These are phyloP conservation scores for Xylaria palmicola DNA, from an alignment of 495 filamentous ascomycete genomes.

Conservation along the genomic window DNA sequence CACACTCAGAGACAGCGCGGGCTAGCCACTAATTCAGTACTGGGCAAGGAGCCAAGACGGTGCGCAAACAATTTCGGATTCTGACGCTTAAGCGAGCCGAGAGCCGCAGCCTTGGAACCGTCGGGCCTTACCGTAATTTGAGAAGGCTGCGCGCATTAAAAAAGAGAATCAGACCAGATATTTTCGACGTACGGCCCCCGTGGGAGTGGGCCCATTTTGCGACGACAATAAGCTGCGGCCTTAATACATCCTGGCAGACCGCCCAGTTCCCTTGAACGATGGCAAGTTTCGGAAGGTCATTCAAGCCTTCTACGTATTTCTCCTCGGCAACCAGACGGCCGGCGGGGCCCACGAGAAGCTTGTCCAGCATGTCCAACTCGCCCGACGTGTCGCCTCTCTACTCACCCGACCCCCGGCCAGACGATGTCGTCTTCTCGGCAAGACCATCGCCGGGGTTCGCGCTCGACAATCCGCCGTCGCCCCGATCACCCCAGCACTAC, in stretches of 20 bases:
- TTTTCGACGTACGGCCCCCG: neutral
- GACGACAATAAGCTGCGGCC: neutral
- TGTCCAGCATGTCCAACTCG: slow-evolving; percentile 33
- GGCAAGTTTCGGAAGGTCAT: slow-evolving; percentile 37
- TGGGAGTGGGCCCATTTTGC: neutral
- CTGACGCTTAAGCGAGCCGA: neutral
- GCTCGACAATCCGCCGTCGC: slow-evolving; percentile 17
- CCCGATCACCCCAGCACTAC: slow-evolving; percentile 14
- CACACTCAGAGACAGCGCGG: neutral
- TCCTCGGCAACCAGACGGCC: slow-evolving; percentile 34
- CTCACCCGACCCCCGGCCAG: slow-evolving; percentile 27
- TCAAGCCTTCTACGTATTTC: slow-evolving; percentile 38
- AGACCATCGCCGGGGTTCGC: slow-evolving; percentile 23
- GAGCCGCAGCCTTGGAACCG: neutral
- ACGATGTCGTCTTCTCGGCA: slow-evolving; percentile 29
- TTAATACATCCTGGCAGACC: neutral
- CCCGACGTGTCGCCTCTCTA: slow-evolving; percentile 33
- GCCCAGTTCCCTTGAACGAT: slow-evolving; percentile 16
- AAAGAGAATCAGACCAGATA: neutral
- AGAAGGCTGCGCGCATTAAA: slow-evolving; percentile 5
- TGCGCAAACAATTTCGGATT: neutral
- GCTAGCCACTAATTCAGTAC: neutral
- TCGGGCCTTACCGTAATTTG: neutral
- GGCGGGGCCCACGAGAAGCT: slow-evolving; percentile 28
- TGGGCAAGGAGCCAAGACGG: neutral